Base-by-base conservation (phyloP, 768 basidiomycete genomes). In the Hypholoma fasciculare region DNA sequence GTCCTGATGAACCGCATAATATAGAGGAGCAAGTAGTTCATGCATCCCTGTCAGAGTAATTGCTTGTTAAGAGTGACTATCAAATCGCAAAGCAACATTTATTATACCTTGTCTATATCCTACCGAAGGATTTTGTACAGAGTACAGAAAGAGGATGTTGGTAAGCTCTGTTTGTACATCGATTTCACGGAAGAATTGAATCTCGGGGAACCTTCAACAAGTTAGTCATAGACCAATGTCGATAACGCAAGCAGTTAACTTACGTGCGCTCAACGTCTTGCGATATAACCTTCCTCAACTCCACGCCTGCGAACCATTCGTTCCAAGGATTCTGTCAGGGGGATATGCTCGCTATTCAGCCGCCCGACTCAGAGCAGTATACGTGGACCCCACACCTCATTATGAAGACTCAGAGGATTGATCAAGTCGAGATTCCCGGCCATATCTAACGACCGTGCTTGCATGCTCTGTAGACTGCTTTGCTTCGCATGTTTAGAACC, bases 241-340 rank as follows among this genome's bases (percentile, higher is more conserved):
- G 23, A 56, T 50, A 42, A 26, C 54, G 42, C 57, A 57, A 51
- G 52, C 43, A 60, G 30, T 23, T 9, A 48, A 77, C 92, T 72
- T 72, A 95, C 88, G 97, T 98, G 66, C 97, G 81, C 65, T 97
- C 94, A 0, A 99, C 97, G 68, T 99, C 97, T 72, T 97, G 94
- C 39, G 85, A 74, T 49, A 99, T 97, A 12, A 86, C 92, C 69
- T 89, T 94, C 37, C 95, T 82, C 39, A 98, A 76, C 58, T 98
- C 97, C 16, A 95, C 81, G 40, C 94, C 84, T 27, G 86, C 78
- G 71, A 98, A 99, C 93, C 94, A 98, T 48, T 86, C 84, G 64
- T 86, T 90, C 97, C 97, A 99, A 9, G 96, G 96, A 72, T 96
- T 97, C 87, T 96, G 49, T 34, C 37, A 16, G 19, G 46, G 27